Evolutionary conservation across 2,329 filamentous ascomycete species (phyloP), one percentile per base, ranked within the genome.

Genomic region (Xylariaceae sp.): DNA sequence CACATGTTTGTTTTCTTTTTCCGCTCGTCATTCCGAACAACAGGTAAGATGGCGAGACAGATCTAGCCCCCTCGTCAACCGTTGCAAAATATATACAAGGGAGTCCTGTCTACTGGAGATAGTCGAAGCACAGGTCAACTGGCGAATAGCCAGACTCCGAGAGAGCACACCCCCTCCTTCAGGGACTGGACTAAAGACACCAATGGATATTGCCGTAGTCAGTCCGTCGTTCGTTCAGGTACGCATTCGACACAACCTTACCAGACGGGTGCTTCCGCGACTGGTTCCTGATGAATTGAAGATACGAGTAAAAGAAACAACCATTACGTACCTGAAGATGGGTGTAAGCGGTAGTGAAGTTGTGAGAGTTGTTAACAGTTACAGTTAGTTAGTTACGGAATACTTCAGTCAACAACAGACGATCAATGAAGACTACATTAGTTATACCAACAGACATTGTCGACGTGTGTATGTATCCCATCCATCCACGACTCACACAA

Each of bases 191-290:
- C 37, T 42, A 42, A 42, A 42, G 37, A 42, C 13, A 13, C 37
- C 42, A 6, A 50, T 50, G 48, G 48, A 50, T 50, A 50, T 9
- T 34, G 48, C 48, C 48, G 23, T 50, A 50, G 48, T 50, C 18
- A 5, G 11, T 8, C 17, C 6, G 37, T 42, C 13, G 13, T 42
- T 18, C 17, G 17, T 18, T 18, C 17, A 11, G 4, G 17, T 51
- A 30, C 35, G 23, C 15, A 30, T 30, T 30, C 23, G 23, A 30
- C 23, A 30, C 23, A 30, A 30, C 23, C 37, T 23, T 35, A 47
- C 23, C 23, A 48, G 13, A 48, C 57, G 42, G 49, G 49, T 47
- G 49, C 53, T 39, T 55, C 57, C 49, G 54, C 48, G n/a, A 54
- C 49, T 53, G 34, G 57, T 49, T 45, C 34, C 18, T 45, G 11